Evolutionary conservation across 2,329 filamentous ascomycete species (phyloP).

Genomic region (Escovopsis weberi): DNA sequence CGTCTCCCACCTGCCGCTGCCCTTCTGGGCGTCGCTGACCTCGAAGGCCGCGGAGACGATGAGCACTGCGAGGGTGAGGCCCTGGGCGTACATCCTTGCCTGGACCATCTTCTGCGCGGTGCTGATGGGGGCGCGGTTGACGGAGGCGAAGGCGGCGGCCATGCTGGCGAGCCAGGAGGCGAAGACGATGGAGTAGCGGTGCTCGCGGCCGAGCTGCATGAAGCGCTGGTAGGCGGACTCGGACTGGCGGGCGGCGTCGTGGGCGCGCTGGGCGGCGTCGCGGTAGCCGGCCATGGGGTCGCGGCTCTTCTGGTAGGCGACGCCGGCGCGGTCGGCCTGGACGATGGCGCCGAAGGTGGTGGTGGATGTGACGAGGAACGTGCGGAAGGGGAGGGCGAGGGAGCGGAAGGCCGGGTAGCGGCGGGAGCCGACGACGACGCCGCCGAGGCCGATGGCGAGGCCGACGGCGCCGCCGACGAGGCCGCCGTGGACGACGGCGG

Average conservation of each 20-base stretch:
- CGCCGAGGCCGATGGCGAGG: conserved; percentile 48
- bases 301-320: conserved; percentile 50
- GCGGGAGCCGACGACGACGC: conserved; percentile 50
- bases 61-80: conserved; percentile 70
- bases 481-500: conserved; percentile 66
- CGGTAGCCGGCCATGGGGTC: conserved; percentile 56
- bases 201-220: conserved; percentile 59
- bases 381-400: conserved; percentile 78
- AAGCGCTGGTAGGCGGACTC: conserved; percentile 45
- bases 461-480: conserved; percentile 57
- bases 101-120: conserved; percentile 82
- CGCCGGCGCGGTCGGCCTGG: conserved; percentile 57
- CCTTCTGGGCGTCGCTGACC: conserved; percentile 59
- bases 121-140: conserved; percentile 61
- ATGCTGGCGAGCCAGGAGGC: conserved; percentile 71
- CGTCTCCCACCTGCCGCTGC: conserved; percentile 70
- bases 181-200: conserved; percentile 80
- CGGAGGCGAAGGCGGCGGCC: conserved; percentile 56
- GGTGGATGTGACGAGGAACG: conserved; percentile 73
- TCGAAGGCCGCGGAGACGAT: conserved; percentile 74
- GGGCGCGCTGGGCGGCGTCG: conserved; percentile 44
- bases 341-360: conserved; percentile 83
- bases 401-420: conserved; percentile 66
- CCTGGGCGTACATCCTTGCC: conserved; percentile 88
- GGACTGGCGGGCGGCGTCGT: conserved; percentile 38